Evolutionary conservation across 2,329 filamentous ascomycete species (phyloP), one percentile per base, ranked within the genome.

Genomic region (Diaporthe humulicola): DNA sequence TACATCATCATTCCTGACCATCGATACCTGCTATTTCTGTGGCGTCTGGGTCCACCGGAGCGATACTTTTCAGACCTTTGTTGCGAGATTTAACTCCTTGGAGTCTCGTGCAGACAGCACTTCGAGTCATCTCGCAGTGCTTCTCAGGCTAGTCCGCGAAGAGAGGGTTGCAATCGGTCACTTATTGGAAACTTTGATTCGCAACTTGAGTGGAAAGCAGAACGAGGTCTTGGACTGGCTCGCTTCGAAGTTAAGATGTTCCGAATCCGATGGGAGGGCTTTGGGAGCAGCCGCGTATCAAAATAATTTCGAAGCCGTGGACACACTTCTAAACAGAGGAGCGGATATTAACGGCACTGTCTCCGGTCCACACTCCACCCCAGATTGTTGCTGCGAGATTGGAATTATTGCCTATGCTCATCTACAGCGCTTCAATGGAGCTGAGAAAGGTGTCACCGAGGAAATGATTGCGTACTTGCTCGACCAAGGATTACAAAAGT

Each of bases 281-380:
- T 6, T 58, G 54, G 30, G 30, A n/a, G 22, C 8, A 2, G 36
- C 57, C 7, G 57, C n/a, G 5, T 28, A 0, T 2, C 22, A 1
- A 4, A 42, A 61, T 14, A 28, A 61, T 19, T 42, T 28, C n/a
- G 57, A 40, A 61, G 22, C n/a, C 38, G 57, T 42, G 22, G n/a
- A 28, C 6, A 25, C n/a, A 0, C 33, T 60, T 40, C 22, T 60
- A 4, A 5, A 19, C 2, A 1, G 1, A 2, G 6, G 12, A 0
- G 57, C 19, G 36, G 36, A 40, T 10, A 42, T 61, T n/a, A 61
- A 61, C 57, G 22, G 12, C 22, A 28, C 1, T n/a, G 3, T 60
- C n/a, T 40, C 3, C 5, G 1, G 7, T 14, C 57, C 57, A 28
- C 57, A 61, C 15, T 5, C 7, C 2, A 19, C 22, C 5, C n/a